Conservation (phyloP, 1,284 basidiomycete species). For the Ustilago bromivora region DNA sequence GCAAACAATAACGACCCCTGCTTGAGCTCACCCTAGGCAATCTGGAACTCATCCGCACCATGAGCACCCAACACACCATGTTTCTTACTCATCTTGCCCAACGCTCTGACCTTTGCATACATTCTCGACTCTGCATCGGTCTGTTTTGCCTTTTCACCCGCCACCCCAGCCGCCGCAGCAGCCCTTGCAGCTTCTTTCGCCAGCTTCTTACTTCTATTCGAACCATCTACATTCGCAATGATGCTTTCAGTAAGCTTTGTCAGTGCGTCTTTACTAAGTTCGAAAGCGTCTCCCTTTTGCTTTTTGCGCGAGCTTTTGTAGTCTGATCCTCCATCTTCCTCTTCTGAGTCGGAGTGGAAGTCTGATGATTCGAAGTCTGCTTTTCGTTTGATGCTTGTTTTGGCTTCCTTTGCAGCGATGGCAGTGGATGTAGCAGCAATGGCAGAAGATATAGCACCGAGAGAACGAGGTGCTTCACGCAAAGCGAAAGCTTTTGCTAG, state of each 20-base stretch:
- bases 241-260: constrained; percentile 30
- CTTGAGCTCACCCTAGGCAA: constrained; percentile 26
- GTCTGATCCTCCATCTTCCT: constrained; percentile 33
- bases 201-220: constrained; percentile 54
- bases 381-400: constrained; percentile 3
- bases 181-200: constrained; percentile 21
- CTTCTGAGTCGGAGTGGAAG: constrained; percentile 14
- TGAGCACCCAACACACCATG: constrained; percentile 82
- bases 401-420: constrained; percentile 12
- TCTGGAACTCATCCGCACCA: constrained; percentile 72
- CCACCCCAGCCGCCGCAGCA: constrained; percentile 11
- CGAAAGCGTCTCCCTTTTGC: constrained; percentile 26
- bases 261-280: constrained; percentile 22
- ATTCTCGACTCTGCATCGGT: constrained; percentile 83
- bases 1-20: neutral
- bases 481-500: constrained; percentile 95
- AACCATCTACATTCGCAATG: constrained; percentile 72
- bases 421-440: constrained; percentile 20
- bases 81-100: constrained; percentile 84
- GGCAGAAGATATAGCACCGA: constrained; percentile 67
- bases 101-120: constrained; percentile 85
- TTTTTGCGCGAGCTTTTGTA: constrained; percentile 29
- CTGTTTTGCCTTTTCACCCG: constrained; percentile 34
- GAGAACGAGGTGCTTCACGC: constrained; percentile 86
- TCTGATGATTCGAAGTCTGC: constrained; percentile 4